Percentiles rank a stretch among this genome's conserved stretches.
Evolutionary conservation across 75 land plant species (phyloP).

Genomic region (Sequoia sempervirens): DNA sequence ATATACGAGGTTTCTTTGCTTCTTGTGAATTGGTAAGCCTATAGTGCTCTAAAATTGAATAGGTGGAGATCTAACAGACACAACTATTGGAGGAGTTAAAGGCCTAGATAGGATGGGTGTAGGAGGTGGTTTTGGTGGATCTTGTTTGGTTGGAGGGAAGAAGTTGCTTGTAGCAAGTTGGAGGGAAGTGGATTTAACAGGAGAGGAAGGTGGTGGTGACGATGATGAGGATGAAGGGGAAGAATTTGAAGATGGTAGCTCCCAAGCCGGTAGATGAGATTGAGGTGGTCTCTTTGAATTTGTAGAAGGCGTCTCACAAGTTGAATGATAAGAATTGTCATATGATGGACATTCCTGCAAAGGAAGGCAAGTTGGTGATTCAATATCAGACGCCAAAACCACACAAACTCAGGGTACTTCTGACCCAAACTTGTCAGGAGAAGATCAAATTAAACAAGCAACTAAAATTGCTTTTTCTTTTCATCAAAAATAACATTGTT

Average conservation of each 20-base stretch:
- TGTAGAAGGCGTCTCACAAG: slow-evolving; percentile 12
- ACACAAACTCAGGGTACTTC: too few species aligned
- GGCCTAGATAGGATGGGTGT: not conserved
- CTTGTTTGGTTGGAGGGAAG: not conserved
- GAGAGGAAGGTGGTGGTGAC: not conserved
- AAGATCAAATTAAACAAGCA: too few species aligned
- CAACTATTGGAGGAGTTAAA: slow-evolving; percentile 9
- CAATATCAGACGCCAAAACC: too few species aligned
- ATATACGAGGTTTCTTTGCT: not conserved
- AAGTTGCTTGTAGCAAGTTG: not conserved
- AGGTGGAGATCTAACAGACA: slow-evolving; percentile 1
- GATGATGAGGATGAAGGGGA: slow-evolving; percentile 1
- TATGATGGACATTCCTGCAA: not conserved
- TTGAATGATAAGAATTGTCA: slow-evolving; percentile 6
- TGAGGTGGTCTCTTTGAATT: not conserved
- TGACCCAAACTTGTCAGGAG: too few species aligned
- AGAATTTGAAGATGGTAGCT: slow-evolving; percentile 9
- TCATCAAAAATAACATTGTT: too few species aligned
- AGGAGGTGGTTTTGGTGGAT: slow-evolving; percentile 8
- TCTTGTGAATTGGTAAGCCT: not conserved
- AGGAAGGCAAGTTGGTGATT: not conserved
- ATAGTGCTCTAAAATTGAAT: not conserved
- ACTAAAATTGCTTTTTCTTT: too few species aligned
- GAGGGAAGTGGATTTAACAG: slow-evolving; percentile 7
- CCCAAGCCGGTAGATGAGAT: slow-evolving; percentile 1